phyloP scores from a whole-genome alignment of 129 eudicot genomes.

The Flaveria sonorensis region DNA sequence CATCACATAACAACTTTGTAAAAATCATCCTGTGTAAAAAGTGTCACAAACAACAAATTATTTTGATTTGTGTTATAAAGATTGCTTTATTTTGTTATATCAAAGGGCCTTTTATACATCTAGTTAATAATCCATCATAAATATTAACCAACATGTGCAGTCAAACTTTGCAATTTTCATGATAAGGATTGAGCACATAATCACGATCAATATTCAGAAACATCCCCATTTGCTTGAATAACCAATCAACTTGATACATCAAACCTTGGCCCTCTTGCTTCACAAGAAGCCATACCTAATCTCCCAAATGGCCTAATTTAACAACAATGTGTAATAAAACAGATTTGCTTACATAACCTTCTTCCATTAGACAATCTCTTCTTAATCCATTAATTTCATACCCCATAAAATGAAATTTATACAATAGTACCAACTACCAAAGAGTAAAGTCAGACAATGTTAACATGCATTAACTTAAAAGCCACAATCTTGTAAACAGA shows the following conservation, averaged over 20 bases:
- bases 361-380: neutral
- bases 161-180: constrained; percentile 1
- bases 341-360: neutral
- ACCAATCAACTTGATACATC: constrained; percentile 1
- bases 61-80: neutral
- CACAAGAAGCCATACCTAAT: constrained; percentile 28
- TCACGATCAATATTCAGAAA: neutral
- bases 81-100: neutral
- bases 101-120: neutral
- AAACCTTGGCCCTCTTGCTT: constrained; percentile 14
- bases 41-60: neutral
- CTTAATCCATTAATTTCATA: neutral
- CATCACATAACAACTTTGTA: constrained; percentile 32
- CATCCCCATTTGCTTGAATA: neutral
- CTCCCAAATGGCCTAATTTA: constrained; percentile 3
- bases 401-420: constrained; percentile 1
- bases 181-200: neutral
- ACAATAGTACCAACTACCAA: neutral
- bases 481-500: neutral
- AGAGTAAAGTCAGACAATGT: neutral
- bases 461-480: neutral
- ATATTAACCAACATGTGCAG: neutral
- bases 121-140: constrained; percentile 2
- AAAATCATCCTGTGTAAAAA: constrained; percentile 10
- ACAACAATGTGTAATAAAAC: constrained; percentile 18